Conservation (phyloP, 2,329 filamentous ascomycete genomes). For the Ophidiomyces ophidiicola region DNA sequence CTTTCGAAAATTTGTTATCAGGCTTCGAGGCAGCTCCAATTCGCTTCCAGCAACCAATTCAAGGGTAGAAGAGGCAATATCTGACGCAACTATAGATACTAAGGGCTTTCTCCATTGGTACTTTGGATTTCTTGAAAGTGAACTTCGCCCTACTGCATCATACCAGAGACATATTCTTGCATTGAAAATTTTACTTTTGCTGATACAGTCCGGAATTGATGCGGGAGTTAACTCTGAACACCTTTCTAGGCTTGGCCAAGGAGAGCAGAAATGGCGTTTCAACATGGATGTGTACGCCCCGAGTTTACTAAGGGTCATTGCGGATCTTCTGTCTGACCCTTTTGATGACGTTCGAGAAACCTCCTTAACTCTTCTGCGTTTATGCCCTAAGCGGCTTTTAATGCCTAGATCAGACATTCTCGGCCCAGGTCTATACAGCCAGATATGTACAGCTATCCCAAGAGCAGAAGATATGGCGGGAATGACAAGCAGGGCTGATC, state of each 20-base stretch:
- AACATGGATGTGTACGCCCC: slow-evolving; percentile 33
- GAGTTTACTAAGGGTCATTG: slow-evolving; percentile 43
- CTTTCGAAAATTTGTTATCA: slow-evolving; percentile 62
- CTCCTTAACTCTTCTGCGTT: slow-evolving; percentile 36
- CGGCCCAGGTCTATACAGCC: slow-evolving; percentile 6
- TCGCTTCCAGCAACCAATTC: not conserved
- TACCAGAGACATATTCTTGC: slow-evolving; percentile 83
- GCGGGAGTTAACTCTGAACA: slow-evolving; percentile 27
- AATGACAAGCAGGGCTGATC: slow-evolving; percentile 69
- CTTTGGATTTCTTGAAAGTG: slow-evolving; percentile 54
- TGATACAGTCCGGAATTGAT: slow-evolving; percentile 60
- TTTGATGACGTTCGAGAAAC: slow-evolving; percentile 76
- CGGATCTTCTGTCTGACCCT: slow-evolving; percentile 74
- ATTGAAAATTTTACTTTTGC: slow-evolving; percentile 54
- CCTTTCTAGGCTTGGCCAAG: slow-evolving; percentile 39
- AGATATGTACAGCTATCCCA: slow-evolving; percentile 23
- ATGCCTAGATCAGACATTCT: not conserved
- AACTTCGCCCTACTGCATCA: slow-evolving; percentile 68
- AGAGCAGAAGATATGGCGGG: slow-evolving; percentile 31
- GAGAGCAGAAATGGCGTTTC: slow-evolving; percentile 41
- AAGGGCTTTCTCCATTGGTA: slow-evolving; percentile 60
- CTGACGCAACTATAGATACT: not conserved
- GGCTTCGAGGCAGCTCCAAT: slow-evolving; percentile 51
- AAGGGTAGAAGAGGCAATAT: not conserved
- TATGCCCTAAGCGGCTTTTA: slow-evolving; percentile 25